These are phyloP conservation scores for Leccinum incarnatum DNA, from an alignment of 768 basidiomycete genomes.

Conservation along the genomic window DNA sequence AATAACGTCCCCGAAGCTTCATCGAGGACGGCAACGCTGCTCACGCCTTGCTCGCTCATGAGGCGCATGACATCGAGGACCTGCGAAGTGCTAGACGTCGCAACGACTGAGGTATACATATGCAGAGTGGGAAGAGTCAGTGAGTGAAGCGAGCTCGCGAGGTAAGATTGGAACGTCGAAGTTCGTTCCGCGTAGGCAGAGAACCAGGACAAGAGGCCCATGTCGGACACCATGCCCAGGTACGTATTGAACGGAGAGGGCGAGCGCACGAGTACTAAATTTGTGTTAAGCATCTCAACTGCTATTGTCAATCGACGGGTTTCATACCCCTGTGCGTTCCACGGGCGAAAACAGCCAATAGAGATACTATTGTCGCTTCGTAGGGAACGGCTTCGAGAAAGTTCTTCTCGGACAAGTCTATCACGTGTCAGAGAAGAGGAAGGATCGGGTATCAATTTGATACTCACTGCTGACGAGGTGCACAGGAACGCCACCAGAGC, in stretches of 20 bases:
- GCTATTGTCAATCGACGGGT: not conserved
- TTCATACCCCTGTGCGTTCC: constrained; percentile 69
- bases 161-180: constrained; percentile 30
- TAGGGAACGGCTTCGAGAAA: constrained; percentile 62
- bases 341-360: constrained; percentile 64
- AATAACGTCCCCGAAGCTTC: constrained; percentile 59
- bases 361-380: constrained; percentile 58
- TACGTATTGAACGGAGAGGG: constrained; percentile 43
- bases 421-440: not conserved
- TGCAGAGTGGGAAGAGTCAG: constrained; percentile 65
- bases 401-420: constrained; percentile 86
- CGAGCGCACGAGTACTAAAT: constrained; percentile 55
- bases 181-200: constrained; percentile 49
- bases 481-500: constrained; percentile 70
- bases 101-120: constrained; percentile 60
- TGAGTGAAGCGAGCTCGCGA: constrained; percentile 54
- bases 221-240: constrained; percentile 76
- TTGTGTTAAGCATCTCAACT: constrained; percentile 1
- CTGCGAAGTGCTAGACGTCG: constrained; percentile 54
- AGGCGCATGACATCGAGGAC: constrained; percentile 81
- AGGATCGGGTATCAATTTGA: not conserved
- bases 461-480: constrained; percentile 73
- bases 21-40: constrained; percentile 75
- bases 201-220: constrained; percentile 68
- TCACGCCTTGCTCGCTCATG: constrained; percentile 85